phyloP scores from a whole-genome alignment of 495 filamentous ascomycete genomes.

The Hyaloscypha variabilis region DNA sequence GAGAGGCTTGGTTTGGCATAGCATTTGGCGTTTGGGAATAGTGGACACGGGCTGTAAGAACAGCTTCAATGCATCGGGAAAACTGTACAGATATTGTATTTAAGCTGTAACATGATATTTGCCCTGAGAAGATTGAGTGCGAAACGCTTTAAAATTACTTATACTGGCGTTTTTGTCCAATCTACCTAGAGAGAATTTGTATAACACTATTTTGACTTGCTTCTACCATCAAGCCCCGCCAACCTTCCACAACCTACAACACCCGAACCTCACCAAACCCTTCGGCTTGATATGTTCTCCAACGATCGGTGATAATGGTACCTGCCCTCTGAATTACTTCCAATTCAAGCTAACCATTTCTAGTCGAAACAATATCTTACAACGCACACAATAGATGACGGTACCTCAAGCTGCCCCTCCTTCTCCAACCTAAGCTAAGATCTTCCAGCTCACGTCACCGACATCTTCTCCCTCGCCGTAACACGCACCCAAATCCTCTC shows the following conservation, averaged over 20 bases:
- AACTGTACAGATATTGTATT: neutral
- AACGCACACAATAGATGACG: conserved; percentile 84
- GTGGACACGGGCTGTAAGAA: neutral
- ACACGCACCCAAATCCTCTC: conserved; percentile 77
- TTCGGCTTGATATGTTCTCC: conserved; percentile 6
- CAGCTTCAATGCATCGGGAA: neutral
- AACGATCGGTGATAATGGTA: conserved; percentile 46
- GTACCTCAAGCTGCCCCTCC: conserved; percentile 43
- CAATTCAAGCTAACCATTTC: conserved; percentile 8
- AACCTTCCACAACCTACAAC: conserved; percentile 17
- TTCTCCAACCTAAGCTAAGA: conserved; percentile 28
- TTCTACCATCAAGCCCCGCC: conserved; percentile 23
- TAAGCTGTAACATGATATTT: neutral
- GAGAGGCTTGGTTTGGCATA: conserved; percentile 6
- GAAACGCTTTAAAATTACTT: neutral
- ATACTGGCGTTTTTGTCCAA: neutral
- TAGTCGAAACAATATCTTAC: conserved; percentile 99
- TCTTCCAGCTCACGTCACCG: conserved; percentile 72
- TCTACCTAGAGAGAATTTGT: conserved; percentile 1
- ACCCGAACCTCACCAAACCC: conserved; percentile 2
- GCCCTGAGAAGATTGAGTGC: neutral
- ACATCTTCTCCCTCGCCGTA: conserved; percentile 89
- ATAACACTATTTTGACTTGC: neutral
- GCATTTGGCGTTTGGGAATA: conserved; percentile 16
- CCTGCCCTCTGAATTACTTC: conserved; percentile 5